These are phyloP conservation scores for Emmonsia crescens DNA, from an alignment of 2,329 filamentous ascomycete genomes.

Conservation along the genomic window DNA sequence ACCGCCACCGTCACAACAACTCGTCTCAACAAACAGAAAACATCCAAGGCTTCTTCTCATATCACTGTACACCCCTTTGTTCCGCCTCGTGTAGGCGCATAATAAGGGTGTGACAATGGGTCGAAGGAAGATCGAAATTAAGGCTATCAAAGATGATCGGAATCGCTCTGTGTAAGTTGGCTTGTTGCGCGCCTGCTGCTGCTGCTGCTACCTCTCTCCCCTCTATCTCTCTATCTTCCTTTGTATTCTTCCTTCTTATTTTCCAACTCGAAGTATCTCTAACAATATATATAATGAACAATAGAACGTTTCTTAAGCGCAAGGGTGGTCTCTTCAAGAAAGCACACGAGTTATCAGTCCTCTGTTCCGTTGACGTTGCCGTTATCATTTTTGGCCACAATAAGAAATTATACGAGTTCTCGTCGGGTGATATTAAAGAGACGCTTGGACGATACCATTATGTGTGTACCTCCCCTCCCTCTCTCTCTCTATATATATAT, in stretches of 20 bases:
- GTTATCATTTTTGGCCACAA: constrained; percentile 98
- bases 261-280: too few relatives aligned
- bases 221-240: constrained; percentile 1
- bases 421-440: constrained; percentile 84
- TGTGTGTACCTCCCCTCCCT: constrained; percentile 45
- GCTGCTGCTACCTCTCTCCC: too few relatives aligned
- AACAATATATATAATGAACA: constrained; percentile 11
- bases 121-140: constrained; percentile 98
- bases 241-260: neutral
- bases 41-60: too few relatives aligned
- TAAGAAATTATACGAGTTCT: constrained; percentile 98
- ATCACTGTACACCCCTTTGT: neutral
- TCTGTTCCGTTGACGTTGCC: constrained; percentile 96
- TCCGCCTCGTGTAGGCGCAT: neutral
- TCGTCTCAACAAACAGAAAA: neutral
- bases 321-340: constrained; percentile 99
- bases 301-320: constrained; percentile 91
- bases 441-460: constrained; percentile 82
- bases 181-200: too few relatives aligned
- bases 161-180: constrained; percentile 84
- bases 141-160: constrained; percentile 96
- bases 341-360: constrained; percentile 93
- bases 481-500: constrained; percentile 1
- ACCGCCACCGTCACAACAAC: neutral
- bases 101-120: constrained; percentile 55